Percentiles rank a stretch among this genome's conserved stretches.
Conservation (phyloP, 371 early-diverging fungal genomes). For the Encephalitozoon romaleae region DNA sequence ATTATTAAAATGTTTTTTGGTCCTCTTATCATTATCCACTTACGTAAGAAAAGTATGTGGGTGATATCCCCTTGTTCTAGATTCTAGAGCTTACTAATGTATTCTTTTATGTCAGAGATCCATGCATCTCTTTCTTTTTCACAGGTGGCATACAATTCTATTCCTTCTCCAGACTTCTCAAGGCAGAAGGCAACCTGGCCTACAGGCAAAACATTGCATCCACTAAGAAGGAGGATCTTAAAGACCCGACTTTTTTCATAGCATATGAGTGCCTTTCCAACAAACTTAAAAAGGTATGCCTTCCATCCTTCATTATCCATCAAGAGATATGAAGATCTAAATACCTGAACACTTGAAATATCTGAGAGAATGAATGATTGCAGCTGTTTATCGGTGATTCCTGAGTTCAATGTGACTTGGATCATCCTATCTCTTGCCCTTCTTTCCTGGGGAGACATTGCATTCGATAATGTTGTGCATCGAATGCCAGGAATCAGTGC, state of each 20-base stretch:
- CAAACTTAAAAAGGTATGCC: slow-evolving; percentile 20
- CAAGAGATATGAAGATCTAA: slow-evolving; percentile 14
- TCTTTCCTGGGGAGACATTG: neutral
- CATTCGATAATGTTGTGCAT: neutral
- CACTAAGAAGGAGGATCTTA: slow-evolving; percentile 8
- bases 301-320: slow-evolving; percentile 5
- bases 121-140: slow-evolving; percentile 22
- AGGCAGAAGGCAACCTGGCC: neutral
- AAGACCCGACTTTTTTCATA: slow-evolving; percentile 13
- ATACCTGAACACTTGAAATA: neutral
- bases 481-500: neutral
- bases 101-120: slow-evolving; percentile 7
- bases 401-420: neutral
- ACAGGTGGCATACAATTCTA: slow-evolving; percentile 19
- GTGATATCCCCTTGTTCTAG: neutral
- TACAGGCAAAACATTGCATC: neutral
- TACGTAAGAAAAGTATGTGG: neutral
- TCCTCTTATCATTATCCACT: neutral
- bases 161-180: neutral
- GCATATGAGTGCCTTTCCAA: slow-evolving; percentile 28
- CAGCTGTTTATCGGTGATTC: neutral
- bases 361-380: slow-evolving; percentile 19
- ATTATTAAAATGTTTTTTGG: neutral
- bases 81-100: slow-evolving; percentile 1
- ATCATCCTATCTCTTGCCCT: neutral